Evolutionary conservation across 2,329 filamentous ascomycete species (phyloP).

Genomic region (Canariomyces notabilis): DNA sequence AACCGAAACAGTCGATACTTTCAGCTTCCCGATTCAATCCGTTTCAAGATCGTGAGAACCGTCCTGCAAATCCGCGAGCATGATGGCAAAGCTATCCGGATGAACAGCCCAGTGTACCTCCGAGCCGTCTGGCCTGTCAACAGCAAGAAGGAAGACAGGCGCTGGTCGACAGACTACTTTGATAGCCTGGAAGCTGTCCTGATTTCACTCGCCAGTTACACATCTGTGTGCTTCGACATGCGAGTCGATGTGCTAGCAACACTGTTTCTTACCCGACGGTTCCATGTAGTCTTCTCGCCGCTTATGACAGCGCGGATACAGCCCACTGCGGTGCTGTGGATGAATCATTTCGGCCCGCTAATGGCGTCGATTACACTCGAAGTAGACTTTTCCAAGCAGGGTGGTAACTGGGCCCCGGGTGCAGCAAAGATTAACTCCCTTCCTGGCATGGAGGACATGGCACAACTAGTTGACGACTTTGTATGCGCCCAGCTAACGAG

Average conservation of each 20-base stretch:
- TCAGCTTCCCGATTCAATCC: constrained; percentile 21
- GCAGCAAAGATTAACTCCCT: constrained; percentile 9
- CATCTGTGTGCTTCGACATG: constrained; percentile 33
- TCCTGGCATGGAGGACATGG: constrained; percentile 3
- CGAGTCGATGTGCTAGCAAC: constrained; percentile 35
- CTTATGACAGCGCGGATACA: constrained; percentile 30
- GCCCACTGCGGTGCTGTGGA: constrained; percentile 33
- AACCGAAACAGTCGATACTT: constrained; percentile 23
- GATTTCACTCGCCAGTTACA: constrained; percentile 23
- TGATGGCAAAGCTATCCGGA: constrained; percentile 21
- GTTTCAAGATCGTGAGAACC: constrained; percentile 23
- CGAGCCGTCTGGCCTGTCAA: constrained; percentile 32
- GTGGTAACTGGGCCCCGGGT: constrained; percentile 13
- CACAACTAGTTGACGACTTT: constrained; percentile 12
- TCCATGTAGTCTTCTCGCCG: constrained; percentile 38
- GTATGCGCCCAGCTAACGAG: constrained; percentile 12
- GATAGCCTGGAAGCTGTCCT: constrained; percentile 28
- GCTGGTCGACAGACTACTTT: constrained; percentile 28
- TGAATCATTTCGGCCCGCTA: constrained; percentile 32
- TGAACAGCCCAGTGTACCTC: constrained; percentile 32
- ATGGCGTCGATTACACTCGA: constrained; percentile 37
- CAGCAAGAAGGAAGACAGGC: background rate
- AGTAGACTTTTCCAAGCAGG: constrained; percentile 34
- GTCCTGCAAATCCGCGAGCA: constrained; percentile 16
- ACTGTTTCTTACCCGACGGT: constrained; percentile 31